Base-by-base conservation (phyloP, 2,329 filamentous ascomycete species). In the Cryphonectria japonica region DNA sequence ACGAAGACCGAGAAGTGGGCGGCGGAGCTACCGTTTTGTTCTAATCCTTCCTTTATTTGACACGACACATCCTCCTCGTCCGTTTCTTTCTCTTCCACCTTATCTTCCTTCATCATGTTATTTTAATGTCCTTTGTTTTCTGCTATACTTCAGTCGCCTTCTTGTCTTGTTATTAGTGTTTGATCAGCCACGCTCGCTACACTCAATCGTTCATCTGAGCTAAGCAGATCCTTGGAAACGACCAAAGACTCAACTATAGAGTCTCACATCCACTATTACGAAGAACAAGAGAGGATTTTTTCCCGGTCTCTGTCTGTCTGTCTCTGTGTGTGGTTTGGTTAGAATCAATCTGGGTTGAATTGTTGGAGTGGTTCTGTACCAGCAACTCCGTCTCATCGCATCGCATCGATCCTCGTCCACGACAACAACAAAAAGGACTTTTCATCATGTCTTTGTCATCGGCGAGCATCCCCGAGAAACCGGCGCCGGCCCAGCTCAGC, bases 381-480 rank as follows among this genome's bases (percentile, higher is more conserved):
- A 16, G 46, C 46, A 50, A 50, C 2, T 14, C 4, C 39, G n/a
- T n/a, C 61, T 43, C 39, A 5, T 16, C 16, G 6, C 60, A n/a
- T 41, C n/a, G 60, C 60, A 11, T 41, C n/a, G 60, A 34, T 26
- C 34, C n/a, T 32, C 59, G 14, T 37, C 13, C 19, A 39, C 59
- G 59, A 34, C 13, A 26, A 50, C 46, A 22, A 50, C 46, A 22
- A n/a, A 8, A 8, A n/a, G 7, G 22, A 8, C 5, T 8, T 37
- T n/a, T 46, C 19, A 50, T 34, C 66, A 68, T 61, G 66, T 43
- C 66, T 34, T 0, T 22, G n/a, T 13, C 34, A 19, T 7, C 66
- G 46, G 19, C 57, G 3, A 32, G 7, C 68, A 52, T 66, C 29
- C 43, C 69, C 37, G 69, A 72, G 62, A 72, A 68, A 41, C 69